Evolutionary conservation across 1,284 basidiomycete genomes (phyloP), one percentile per base, ranked within the genome.

Genomic region (Cutaneotrichosporon dermatis): DNA sequence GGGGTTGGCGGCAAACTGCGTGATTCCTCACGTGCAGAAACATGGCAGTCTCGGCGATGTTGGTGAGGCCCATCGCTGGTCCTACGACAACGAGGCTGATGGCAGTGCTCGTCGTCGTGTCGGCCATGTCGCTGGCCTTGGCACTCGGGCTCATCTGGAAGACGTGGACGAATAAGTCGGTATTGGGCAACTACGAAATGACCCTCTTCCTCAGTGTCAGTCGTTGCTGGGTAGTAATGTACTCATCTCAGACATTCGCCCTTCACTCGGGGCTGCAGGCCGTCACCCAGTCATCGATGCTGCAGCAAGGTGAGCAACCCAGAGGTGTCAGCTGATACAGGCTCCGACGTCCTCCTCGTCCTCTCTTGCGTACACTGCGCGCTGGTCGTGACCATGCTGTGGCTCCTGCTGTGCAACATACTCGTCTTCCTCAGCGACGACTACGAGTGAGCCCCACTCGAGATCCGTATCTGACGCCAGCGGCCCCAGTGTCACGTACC

Each of bases 261-360:
- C 48, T 90, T 56, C 86, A 88, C 6, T 82, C 90, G 7, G 84
- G 85, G 13, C 80, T 93, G 57, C 88, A 92, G 76, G 83, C 91
- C 50, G 62, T 94, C 56, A 87, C 88, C 9, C 90, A 85, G 25
- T 87, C 88, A 45, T 83, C 89, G 0, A 77, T 92, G 64, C 79
- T 93, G 37, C 74, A 84, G 66, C 90, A 93, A 79, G 75, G 71
- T 60, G 34, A 33, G 69, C 59, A 7, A n/a, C n/a, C n/a, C n/a
- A n/a, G n/a, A 2, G 5, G 4, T 13, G 41, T 13, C 0, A 2
- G 8, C n/a, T 11, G 35, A 33, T 3, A 4, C 53, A 70, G 88
- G 89, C 50, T 82, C 84, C 15, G 84, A 82, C 0, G 79, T 83
- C 1, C 80, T 93, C 36, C 83, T 86, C 7, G 83, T 84, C 13